Evolutionary conservation across 1,284 basidiomycete species (phyloP).

Genomic region (Leccinum fallax): DNA sequence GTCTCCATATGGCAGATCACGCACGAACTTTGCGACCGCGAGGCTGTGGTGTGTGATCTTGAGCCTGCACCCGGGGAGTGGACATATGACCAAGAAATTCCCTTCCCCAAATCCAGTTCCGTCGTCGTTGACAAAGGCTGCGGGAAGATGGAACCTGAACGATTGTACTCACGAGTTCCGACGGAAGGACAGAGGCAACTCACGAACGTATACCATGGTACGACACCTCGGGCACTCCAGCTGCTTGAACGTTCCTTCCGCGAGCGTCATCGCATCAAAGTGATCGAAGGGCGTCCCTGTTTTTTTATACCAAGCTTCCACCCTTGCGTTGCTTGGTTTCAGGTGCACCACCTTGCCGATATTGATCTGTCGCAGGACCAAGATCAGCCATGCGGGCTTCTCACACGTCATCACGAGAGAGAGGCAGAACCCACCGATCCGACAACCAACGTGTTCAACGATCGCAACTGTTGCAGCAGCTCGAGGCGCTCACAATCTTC

Average conservation of each 20-base stretch:
- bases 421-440: conserved; percentile 19
- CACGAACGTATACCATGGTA: conserved; percentile 32
- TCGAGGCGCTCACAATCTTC: conserved; percentile 42
- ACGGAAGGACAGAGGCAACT: conserved; percentile 17
- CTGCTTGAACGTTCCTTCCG: conserved; percentile 21
- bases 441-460: conserved; percentile 28
- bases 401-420: not conserved
- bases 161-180: not conserved
- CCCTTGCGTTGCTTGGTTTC: conserved; percentile 25
- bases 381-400: not conserved
- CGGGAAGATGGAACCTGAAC: not conserved
- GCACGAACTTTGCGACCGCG: conserved; percentile 38
- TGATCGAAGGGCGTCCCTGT: conserved; percentile 39
- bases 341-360: conserved; percentile 22
- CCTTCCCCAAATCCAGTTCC: conserved; percentile 39
- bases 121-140: conserved; percentile 35
- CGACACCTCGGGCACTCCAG: conserved; percentile 40
- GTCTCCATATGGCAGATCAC: conserved; percentile 31
- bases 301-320: conserved; percentile 30
- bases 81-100: conserved; percentile 33
- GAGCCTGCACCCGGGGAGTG: conserved; percentile 34
- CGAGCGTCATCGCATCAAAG: conserved; percentile 35
- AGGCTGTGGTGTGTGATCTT: conserved; percentile 36
- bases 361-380: conserved; percentile 23
- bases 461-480: conserved; percentile 22